phyloP scores from a whole-genome alignment of 1,139 yeast genomes.

The Taphrina confusa region DNA sequence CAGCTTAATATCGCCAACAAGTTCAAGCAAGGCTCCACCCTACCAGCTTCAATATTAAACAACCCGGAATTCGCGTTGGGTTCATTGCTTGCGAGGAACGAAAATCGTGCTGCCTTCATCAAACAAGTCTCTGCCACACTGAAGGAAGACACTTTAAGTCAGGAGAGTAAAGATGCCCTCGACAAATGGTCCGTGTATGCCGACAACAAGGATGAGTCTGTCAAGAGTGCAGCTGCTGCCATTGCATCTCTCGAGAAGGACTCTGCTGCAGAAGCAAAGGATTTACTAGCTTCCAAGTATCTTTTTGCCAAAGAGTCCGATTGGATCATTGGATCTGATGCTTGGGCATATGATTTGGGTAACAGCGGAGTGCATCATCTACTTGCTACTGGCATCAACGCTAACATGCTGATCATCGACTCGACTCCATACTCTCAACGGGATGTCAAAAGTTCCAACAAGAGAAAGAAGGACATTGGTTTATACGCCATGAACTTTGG shows the following conservation, averaged over 20 bases:
- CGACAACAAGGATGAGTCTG: constrained; percentile 38
- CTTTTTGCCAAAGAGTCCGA: constrained; percentile 56
- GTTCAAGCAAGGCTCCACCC: constrained; percentile 35
- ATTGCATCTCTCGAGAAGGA: constrained; percentile 53
- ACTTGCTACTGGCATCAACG: constrained; percentile 69
- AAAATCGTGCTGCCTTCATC: constrained; percentile 55
- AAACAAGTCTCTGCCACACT: constrained; percentile 55
- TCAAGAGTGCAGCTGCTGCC: constrained; percentile 43
- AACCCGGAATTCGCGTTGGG: constrained; percentile 91
- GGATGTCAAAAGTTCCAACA: constrained; percentile 41
- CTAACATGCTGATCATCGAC: constrained; percentile 84
- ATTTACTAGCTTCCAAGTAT: constrained; percentile 53
- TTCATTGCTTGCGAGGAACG: constrained; percentile 60
- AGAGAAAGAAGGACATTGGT: constrained; percentile 88
- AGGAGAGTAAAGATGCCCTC: constrained; percentile 58
- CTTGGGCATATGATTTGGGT: constrained; percentile 94
- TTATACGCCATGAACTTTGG: constrained; percentile 94
- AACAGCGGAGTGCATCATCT: constrained; percentile 88
- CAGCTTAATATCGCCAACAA: constrained; percentile 64
- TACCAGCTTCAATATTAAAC: constrained; percentile 34
- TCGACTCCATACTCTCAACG: constrained; percentile 73
- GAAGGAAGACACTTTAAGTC: constrained; percentile 54
- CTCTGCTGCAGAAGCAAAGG: constrained; percentile 50
- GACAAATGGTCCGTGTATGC: constrained; percentile 63
- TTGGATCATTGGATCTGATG: constrained; percentile 92